phyloP scores from a whole-genome alignment of 305 asterid genomes.

The Fraxinus angustifolia region DNA sequence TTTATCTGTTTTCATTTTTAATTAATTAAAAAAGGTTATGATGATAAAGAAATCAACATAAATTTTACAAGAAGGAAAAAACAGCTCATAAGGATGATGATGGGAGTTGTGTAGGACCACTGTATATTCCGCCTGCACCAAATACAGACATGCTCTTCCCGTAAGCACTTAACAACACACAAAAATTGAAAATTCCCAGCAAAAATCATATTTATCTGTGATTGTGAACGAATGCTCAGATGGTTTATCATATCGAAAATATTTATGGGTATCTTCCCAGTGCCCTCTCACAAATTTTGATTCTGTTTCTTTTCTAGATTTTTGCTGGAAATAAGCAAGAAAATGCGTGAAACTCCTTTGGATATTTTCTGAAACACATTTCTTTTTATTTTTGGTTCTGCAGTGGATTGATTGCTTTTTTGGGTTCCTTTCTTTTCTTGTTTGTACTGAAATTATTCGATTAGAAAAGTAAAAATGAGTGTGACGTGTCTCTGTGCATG shows the following conservation, averaged over 20 bases:
- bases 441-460: neutral
- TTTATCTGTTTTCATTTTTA: neutral
- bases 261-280: neutral
- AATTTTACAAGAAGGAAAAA: neutral
- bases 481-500: constrained; percentile 46
- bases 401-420: constrained; percentile 12
- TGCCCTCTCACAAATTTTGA: neutral
- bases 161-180: neutral
- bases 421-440: constrained; percentile 12
- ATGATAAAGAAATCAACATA: constrained; percentile 16
- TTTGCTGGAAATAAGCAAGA: neutral
- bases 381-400: constrained; percentile 15
- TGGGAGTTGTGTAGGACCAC: constrained; percentile 27
- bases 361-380: constrained; percentile 17
- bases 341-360: neutral
- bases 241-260: neutral
- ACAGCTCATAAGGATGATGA: constrained; percentile 21
- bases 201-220: neutral
- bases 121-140: constrained; percentile 18
- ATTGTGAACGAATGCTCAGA: neutral
- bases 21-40: neutral
- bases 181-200: neutral
- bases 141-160: neutral
- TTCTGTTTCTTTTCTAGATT: neutral
- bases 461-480: neutral